phyloP scores from a whole-genome alignment of 768 basidiomycete species.

The Serpula lacrymans region DNA sequence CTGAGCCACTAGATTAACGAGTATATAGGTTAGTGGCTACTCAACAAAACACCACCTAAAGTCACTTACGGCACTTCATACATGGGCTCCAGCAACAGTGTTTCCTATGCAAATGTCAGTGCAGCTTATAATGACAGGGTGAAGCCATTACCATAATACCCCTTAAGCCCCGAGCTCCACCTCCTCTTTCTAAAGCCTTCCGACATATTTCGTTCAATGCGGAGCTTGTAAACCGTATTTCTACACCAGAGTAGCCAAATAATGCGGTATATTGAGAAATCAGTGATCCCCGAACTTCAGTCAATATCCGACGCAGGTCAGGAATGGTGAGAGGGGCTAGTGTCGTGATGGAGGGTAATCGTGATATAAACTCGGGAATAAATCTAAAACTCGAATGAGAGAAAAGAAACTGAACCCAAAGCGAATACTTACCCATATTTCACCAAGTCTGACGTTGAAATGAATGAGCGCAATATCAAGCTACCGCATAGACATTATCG shows the following conservation, averaged over 20 bases:
- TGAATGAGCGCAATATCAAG: neutral
- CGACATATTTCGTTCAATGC: slow-evolving; percentile 81
- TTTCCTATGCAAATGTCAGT: slow-evolving; percentile 50
- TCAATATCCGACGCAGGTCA: slow-evolving; percentile 87
- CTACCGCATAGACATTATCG: slow-evolving; percentile 14
- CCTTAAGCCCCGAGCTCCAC: slow-evolving; percentile 86
- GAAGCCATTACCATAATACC: slow-evolving; percentile 68
- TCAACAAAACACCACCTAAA: slow-evolving; percentile 5
- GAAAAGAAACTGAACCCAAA: no score
- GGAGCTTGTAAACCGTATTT: slow-evolving; percentile 79
- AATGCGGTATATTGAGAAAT: slow-evolving; percentile 86
- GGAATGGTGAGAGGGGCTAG: slow-evolving; percentile 72
- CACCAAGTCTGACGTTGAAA: slow-evolving; percentile 57
- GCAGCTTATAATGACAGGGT: neutral
- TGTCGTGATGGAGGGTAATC: slow-evolving; percentile 88
- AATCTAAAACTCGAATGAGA: no score
- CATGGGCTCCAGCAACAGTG: slow-evolving; percentile 84
- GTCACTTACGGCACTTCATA: slow-evolving; percentile 82
- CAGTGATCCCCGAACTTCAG: slow-evolving; percentile 88
- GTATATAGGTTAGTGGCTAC: slow-evolving; percentile 3
- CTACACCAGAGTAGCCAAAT: slow-evolving; percentile 80
- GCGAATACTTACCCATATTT: slow-evolving; percentile 63
- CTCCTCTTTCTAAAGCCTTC: slow-evolving; percentile 76
- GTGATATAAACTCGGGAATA: slow-evolving; percentile 93
- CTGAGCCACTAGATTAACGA: slow-evolving; percentile 65